Conservation (phyloP, 805 yeast species). For the Candida saitoana region DNA sequence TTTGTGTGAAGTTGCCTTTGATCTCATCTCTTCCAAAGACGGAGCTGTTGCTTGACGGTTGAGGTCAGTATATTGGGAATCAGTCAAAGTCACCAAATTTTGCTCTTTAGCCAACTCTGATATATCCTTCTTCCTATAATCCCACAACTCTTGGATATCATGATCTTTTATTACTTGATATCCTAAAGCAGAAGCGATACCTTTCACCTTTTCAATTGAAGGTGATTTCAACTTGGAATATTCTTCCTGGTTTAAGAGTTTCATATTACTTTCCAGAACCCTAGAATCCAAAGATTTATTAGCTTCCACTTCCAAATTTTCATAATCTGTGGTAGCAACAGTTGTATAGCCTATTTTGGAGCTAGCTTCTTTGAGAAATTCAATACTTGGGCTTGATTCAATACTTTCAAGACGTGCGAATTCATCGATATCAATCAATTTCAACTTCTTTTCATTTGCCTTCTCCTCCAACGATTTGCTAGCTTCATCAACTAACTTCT, state of each 20-base stretch:
- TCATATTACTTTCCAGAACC: conserved; percentile 9
- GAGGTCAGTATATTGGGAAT: conserved; percentile 6
- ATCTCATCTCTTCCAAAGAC: conserved; percentile 22
- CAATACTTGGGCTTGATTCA: conserved; percentile 20
- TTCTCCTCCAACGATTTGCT: conserved; percentile 14
- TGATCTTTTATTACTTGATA: conserved; percentile 10
- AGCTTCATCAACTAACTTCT: conserved; percentile 8
- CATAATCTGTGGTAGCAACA: conserved; percentile 11
- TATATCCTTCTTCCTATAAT: conserved; percentile 19
- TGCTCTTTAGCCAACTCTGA: conserved; percentile 22
- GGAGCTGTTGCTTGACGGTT: conserved; percentile 18
- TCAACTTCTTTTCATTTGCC: conserved; percentile 14
- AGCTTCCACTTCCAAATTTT: conserved; percentile 8
- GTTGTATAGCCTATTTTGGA: conserved; percentile 10
- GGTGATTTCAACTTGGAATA: conserved; percentile 12
- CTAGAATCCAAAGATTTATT: conserved; percentile 11
- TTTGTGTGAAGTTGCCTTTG: conserved; percentile 16
- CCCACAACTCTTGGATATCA: conserved; percentile 11
- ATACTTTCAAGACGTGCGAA: conserved; percentile 8
- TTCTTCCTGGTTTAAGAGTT: conserved; percentile 1
- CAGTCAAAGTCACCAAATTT: conserved; percentile 8
- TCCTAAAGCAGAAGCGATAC: conserved; percentile 17
- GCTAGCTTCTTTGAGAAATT: conserved; percentile 22
- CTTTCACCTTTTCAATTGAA: conserved; percentile 17
- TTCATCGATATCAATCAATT: conserved; percentile 12